A percentile compares a stretch with the other conserved stretches of the same genome.
Evolutionary conservation across 116 monocot genomes (phyloP).

Genomic region (Iris pallida): DNA sequence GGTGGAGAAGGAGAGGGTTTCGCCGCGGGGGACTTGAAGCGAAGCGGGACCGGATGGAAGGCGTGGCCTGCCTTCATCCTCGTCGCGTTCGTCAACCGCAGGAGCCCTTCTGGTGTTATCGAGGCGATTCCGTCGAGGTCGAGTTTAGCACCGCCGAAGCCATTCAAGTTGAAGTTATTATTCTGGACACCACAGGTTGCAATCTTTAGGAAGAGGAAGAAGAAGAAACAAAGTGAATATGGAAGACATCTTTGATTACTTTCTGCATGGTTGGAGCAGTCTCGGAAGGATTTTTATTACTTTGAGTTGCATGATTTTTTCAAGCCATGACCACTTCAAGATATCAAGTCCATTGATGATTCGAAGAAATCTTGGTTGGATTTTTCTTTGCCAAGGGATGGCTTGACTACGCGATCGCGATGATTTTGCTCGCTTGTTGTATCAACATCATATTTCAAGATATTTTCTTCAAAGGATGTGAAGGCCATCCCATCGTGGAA

Average conservation of each 20-base stretch:
- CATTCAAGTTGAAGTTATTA: slow-evolving; percentile 28
- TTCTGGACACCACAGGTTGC: not conserved
- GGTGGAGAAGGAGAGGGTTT: slow-evolving; percentile 40
- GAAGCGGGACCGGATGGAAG: slow-evolving; percentile 20
- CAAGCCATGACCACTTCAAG: too few species aligned
- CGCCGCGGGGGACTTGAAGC: slow-evolving; percentile 1
- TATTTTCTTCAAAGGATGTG: too few species aligned
- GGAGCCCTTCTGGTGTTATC: slow-evolving; percentile 28
- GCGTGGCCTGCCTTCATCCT: slow-evolving; percentile 24
- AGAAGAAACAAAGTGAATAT: not conserved
- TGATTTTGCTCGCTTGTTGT: too few species aligned
- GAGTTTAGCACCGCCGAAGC: slow-evolving; percentile 19
- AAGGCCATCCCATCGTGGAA: too few species aligned
- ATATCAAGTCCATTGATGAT: too few species aligned
- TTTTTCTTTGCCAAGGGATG: too few species aligned
- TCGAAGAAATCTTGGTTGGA: too few species aligned
- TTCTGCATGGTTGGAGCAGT: not conserved
- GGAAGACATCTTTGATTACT: not conserved
- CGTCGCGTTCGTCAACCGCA: slow-evolving; percentile 30
- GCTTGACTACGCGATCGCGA: too few species aligned
- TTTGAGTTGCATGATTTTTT: not conserved
- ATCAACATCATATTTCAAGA: too few species aligned
- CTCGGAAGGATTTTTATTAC: not conserved
- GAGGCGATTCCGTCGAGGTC: slow-evolving; percentile 25
- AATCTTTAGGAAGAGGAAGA: not conserved